Evolutionary conservation across 441 rosid species (phyloP).

Genomic region (Breynia disticha): DNA sequence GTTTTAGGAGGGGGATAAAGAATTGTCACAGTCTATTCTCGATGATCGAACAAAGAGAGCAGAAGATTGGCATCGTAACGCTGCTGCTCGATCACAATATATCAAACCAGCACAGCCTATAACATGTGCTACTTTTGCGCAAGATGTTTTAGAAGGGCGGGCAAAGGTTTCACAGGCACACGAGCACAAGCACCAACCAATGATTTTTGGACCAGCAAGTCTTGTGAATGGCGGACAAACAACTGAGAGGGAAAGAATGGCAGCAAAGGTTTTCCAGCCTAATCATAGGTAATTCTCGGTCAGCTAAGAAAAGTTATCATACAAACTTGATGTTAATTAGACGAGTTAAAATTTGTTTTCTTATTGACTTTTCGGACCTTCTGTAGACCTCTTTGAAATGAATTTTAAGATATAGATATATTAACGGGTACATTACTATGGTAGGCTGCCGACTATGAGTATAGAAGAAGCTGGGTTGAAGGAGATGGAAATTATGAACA

Average conservation of each 20-base stretch:
- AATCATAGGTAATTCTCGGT: slow-evolving; percentile 48
- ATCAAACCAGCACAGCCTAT: slow-evolving; percentile 75
- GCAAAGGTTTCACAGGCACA: slow-evolving; percentile 64
- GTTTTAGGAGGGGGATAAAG: slow-evolving; percentile 60
- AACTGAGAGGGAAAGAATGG: slow-evolving; percentile 72
- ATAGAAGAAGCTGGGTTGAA: slow-evolving; percentile 92
- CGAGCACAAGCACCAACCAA: slow-evolving; percentile 85
- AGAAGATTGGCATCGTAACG: slow-evolving; percentile 89
- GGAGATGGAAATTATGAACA: slow-evolving; percentile 91
- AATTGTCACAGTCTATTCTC: slow-evolving; percentile 57
- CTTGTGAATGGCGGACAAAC: slow-evolving; percentile 49
- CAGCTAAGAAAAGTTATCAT: not conserved
- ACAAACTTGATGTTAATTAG: not conserved
- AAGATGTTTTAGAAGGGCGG: slow-evolving; percentile 94
- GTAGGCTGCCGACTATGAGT: slow-evolving; percentile 96
- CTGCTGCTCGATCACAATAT: slow-evolving; percentile 50
- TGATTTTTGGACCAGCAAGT: slow-evolving; percentile 93
- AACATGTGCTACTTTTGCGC: slow-evolving; percentile 94
- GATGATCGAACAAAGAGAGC: slow-evolving; percentile 68
- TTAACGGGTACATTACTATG: slow-evolving; percentile 3
- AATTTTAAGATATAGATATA: not conserved
- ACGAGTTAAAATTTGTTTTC: not conserved
- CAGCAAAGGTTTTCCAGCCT: slow-evolving; percentile 87
- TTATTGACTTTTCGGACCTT: not conserved
- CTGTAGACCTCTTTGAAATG: not conserved